phyloP scores from a whole-genome alignment of 2,329 filamentous ascomycete genomes.

The Clarireedia monteithiana region DNA sequence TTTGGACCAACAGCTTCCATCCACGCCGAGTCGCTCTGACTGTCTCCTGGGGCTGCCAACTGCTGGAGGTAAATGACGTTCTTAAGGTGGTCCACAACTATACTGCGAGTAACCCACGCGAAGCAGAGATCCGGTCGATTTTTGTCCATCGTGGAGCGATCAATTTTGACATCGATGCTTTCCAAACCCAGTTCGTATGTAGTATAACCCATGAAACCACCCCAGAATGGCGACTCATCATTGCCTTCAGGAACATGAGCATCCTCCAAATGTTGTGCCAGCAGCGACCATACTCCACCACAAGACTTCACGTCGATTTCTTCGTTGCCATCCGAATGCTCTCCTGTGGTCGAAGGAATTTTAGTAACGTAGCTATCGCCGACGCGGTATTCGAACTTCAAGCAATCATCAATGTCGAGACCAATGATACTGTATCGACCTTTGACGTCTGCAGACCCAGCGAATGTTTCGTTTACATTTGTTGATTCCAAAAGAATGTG shows the following conservation, averaged over 20 bases:
- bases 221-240: conserved; percentile 53
- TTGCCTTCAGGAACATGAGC: conserved; percentile 32
- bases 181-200: conserved; percentile 61
- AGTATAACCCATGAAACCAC: conserved; percentile 60
- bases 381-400: conserved; percentile 50
- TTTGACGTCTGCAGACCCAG: conserved; percentile 39
- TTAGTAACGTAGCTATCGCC: conserved; percentile 32
- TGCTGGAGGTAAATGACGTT: conserved; percentile 52
- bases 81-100: conserved; percentile 55
- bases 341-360: conserved; percentile 2
- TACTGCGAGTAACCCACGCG: conserved; percentile 53
- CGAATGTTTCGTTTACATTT: conserved; percentile 40
- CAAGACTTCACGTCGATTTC: conserved; percentile 12
- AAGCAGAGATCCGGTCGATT: conserved; percentile 51
- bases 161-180: conserved; percentile 36
- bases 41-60: conserved; percentile 31
- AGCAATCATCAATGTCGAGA: conserved; percentile 48
- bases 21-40: conserved; percentile 25
- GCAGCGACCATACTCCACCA: conserved; percentile 28
- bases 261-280: conserved; percentile 32
- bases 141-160: conserved; percentile 12
- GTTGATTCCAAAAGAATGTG: conserved; percentile 53
- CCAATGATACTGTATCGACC: conserved; percentile 71
- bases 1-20: conserved; percentile 12
- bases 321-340: not conserved